Evolutionary conservation across 2,329 filamentous ascomycete genomes (phyloP).

Genomic region (Arthrobotrys sinensis): DNA sequence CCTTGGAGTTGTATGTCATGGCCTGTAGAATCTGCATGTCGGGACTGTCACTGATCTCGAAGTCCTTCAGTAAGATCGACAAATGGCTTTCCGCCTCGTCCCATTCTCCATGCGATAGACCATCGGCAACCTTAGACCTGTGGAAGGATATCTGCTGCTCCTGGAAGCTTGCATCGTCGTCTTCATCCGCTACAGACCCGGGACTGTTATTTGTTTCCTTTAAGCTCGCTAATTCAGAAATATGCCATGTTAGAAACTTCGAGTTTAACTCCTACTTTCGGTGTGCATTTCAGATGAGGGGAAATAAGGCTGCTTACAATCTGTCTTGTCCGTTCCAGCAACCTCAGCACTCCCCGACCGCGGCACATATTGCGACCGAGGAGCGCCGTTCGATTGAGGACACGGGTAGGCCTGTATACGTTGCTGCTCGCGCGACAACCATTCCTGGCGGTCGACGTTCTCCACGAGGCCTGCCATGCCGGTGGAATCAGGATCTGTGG

Average conservation of each 20-base stretch:
- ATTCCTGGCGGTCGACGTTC: slow-evolving; percentile 22
- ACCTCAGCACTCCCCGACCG: slow-evolving; percentile 18
- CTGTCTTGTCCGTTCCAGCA: slow-evolving; percentile 12
- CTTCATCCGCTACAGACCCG: slow-evolving; percentile 7
- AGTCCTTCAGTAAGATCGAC: slow-evolving; percentile 38
- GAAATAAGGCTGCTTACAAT: slow-evolving; percentile 26
- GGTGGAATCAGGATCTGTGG: slow-evolving; percentile 6
- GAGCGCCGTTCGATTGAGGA: slow-evolving; percentile 12
- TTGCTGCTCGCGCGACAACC: slow-evolving; percentile 25
- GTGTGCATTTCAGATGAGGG: background rate
- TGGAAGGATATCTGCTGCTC: slow-evolving; percentile 51
- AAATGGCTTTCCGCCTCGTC: slow-evolving; percentile 39
- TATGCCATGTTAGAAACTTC: background rate
- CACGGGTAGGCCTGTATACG: slow-evolving; percentile 25
- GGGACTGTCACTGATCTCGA: slow-evolving; percentile 34
- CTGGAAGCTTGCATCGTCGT: slow-evolving; percentile 18
- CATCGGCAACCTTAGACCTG: slow-evolving; percentile 43
- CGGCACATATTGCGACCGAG: slow-evolving; percentile 5
- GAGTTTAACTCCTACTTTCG: background rate
- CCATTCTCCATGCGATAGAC: slow-evolving; percentile 50
- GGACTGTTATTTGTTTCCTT: background rate
- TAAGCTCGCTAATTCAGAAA: slow-evolving; percentile 2
- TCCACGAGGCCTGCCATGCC: slow-evolving; percentile 40
- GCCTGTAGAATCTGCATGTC: slow-evolving; percentile 49
- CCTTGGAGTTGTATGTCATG: slow-evolving; percentile 53